These are phyloP conservation scores for Hypholoma sublateritium DNA, from an alignment of 768 basidiomycete species.

Conservation along the genomic window DNA sequence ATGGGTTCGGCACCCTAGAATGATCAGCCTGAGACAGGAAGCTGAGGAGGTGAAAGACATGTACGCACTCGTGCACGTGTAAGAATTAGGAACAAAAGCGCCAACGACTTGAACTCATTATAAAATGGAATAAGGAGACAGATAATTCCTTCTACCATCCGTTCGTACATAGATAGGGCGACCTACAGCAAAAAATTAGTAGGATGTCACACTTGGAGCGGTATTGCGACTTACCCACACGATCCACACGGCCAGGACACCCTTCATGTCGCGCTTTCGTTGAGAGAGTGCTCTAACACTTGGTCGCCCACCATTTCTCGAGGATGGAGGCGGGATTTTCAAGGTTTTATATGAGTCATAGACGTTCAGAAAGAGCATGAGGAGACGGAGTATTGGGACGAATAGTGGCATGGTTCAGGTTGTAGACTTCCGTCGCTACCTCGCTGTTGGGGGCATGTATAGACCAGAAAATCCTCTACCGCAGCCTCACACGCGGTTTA, in stretches of 20 bases:
- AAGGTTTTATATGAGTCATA: constrained; percentile 86
- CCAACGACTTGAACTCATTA: constrained; percentile 74
- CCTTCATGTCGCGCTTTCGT: constrained; percentile 85
- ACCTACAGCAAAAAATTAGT: constrained; percentile 42
- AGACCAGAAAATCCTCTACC: constrained; percentile 3
- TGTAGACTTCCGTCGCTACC: constrained; percentile 8
- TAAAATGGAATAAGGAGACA: constrained; percentile 82
- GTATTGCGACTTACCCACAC: constrained; percentile 63
- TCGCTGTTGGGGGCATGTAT: constrained; percentile 14
- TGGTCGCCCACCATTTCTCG: constrained; percentile 57
- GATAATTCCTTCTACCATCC: constrained; percentile 60
- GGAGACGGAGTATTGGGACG: constrained; percentile 65
- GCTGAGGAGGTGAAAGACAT: neutral
- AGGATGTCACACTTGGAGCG: neutral
- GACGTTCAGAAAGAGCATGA: constrained; percentile 75
- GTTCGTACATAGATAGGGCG: constrained; percentile 69
- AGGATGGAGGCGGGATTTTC: constrained; percentile 58
- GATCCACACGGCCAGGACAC: constrained; percentile 80
- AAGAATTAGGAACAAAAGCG: constrained; percentile 71
- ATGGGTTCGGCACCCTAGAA: constrained; percentile 82
- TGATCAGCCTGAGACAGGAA: neutral
- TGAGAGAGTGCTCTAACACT: constrained; percentile 68
- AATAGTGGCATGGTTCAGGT: constrained; percentile 58
- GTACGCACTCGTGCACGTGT: constrained; percentile 69
- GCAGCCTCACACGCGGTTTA: constrained; percentile 25